These are phyloP conservation scores for Hypoxylon fragiforme DNA, from an alignment of 495 filamentous ascomycete genomes.

Conservation along the genomic window DNA sequence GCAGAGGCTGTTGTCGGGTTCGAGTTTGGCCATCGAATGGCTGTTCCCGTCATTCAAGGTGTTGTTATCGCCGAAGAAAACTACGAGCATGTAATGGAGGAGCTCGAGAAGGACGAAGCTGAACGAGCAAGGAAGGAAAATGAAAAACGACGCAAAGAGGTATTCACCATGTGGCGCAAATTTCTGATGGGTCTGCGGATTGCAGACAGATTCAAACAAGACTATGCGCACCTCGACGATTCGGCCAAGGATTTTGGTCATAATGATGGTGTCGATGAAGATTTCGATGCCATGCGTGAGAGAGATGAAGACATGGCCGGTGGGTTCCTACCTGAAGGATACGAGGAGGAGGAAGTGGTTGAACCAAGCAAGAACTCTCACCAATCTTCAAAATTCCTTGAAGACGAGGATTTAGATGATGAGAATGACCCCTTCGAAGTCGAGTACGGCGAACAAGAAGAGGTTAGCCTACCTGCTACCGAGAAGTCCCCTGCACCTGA, in stretches of 20 bases:
- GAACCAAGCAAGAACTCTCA: constrained; percentile 21
- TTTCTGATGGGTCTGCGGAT: constrained; percentile 85
- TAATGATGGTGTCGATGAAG: constrained; percentile 31
- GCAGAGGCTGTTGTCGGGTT: constrained; percentile 96
- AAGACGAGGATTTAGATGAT: constrained; percentile 40
- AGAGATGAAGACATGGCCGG: constrained; percentile 55
- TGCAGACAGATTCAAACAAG: constrained; percentile 72
- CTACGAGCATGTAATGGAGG: constrained; percentile 72
- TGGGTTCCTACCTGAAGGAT: constrained; percentile 59
- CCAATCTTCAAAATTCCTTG: constrained; percentile 47
- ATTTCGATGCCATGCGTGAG: constrained; percentile 26
- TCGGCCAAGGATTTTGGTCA: constrained; percentile 46
- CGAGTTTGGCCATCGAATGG: constrained; percentile 91
- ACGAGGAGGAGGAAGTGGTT: constrained; percentile 42
- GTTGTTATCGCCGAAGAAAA: constrained; percentile 86
- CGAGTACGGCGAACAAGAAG: constrained; percentile 28
- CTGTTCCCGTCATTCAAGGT: constrained; percentile 87
- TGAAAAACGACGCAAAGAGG: constrained; percentile 74
- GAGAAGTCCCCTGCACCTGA: constrained; percentile 11
- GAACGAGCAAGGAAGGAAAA: constrained; percentile 79
- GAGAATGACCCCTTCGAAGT: constrained; percentile 38
- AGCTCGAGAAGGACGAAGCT: constrained; percentile 78
- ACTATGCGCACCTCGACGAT: constrained; percentile 66
- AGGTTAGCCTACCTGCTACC: neutral
- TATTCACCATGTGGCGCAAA: constrained; percentile 80